phyloP scores from a whole-genome alignment of 441 rosid species.

The Sinapis alba region DNA sequence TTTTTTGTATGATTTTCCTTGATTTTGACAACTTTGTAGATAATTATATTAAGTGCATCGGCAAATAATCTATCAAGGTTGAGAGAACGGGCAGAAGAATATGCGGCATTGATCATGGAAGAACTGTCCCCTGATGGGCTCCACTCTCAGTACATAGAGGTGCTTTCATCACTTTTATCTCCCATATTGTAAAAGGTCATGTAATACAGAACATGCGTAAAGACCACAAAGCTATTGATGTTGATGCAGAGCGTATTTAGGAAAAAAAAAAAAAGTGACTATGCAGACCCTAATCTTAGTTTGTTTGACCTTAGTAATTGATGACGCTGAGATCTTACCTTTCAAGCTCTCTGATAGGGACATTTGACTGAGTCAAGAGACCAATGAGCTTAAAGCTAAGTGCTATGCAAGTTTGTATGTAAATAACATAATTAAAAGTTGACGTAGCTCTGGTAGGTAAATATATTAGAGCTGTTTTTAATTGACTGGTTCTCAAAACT shows the following conservation, averaged over 20 bases:
- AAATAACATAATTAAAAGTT: background rate
- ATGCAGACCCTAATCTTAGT: slow-evolving; percentile 13
- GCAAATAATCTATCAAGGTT: slow-evolving; percentile 64
- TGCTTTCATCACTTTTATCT: slow-evolving; percentile 35
- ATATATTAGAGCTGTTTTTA: background rate
- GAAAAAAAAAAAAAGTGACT: background rate
- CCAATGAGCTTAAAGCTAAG: slow-evolving; percentile 25
- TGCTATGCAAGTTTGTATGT: slow-evolving; percentile 25
- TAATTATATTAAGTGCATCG: slow-evolving; percentile 74
- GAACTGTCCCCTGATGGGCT: slow-evolving; percentile 53
- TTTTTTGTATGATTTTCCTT: slow-evolving; percentile 9
- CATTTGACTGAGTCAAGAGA: slow-evolving; percentile 30
- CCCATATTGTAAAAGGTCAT: background rate
- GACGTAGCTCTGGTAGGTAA: background rate
- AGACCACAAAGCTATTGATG: background rate
- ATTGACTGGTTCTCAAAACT: background rate
- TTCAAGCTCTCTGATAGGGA: slow-evolving; percentile 23
- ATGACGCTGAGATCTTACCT: slow-evolving; percentile 22
- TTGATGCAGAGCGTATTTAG: background rate
- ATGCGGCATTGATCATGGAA: slow-evolving; percentile 80
- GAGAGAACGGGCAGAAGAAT: slow-evolving; percentile 76
- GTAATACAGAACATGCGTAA: slow-evolving; percentile 9
- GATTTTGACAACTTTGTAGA: slow-evolving; percentile 45
- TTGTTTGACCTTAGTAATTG: slow-evolving; percentile 25
- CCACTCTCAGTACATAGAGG: slow-evolving; percentile 63